A percentile compares a stretch with the other conserved stretches of the same genome.
phyloP scores from a whole-genome alignment of 2,329 filamentous ascomycete genomes.

The Magnaporthiopsis incrustans region DNA sequence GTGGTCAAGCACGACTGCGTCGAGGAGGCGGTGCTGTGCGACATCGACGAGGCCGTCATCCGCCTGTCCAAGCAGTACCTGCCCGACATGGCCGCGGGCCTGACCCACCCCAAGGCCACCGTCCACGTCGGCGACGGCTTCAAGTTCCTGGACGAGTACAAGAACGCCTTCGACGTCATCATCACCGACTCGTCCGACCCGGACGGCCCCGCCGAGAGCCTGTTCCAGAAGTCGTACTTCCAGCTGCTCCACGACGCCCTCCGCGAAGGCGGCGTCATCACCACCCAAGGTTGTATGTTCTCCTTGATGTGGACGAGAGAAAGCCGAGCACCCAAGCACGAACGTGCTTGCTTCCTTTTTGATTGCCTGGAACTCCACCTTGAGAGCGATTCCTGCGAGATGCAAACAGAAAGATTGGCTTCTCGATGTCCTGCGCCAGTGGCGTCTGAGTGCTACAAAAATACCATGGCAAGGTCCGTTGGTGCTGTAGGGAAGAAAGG shows the following conservation, averaged over 20 bases:
- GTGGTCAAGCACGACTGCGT: conserved; percentile 98
- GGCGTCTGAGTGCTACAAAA: too few species aligned
- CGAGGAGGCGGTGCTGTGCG: conserved; percentile 92
- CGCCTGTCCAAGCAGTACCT: conserved; percentile 98
- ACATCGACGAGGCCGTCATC: conserved; percentile 98
- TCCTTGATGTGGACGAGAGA: conserved; percentile 38
- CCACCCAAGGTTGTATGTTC: conserved; percentile 99
- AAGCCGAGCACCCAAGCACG: not conserved
- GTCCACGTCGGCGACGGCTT: conserved; percentile 95
- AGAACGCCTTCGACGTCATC: conserved; percentile 98
- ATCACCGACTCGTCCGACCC: conserved; percentile 98
- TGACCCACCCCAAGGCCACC: conserved; percentile 88
- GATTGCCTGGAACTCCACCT: too few species aligned
- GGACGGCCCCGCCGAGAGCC: conserved; percentile 87
- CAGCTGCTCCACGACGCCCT: conserved; percentile 85
- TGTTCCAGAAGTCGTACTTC: conserved; percentile 99
- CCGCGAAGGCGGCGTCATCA: conserved; percentile 93
- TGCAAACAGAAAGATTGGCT: too few species aligned
- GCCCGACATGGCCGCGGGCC: conserved; percentile 85
- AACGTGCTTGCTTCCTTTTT: too few species aligned
- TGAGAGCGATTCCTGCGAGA: too few species aligned
- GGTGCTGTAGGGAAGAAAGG: too few species aligned
- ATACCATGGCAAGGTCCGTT: too few species aligned
- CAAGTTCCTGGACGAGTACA: conserved; percentile 94
- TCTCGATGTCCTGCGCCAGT: too few species aligned